These are phyloP conservation scores for Aspergillus baeticus DNA, from an alignment of 495 filamentous ascomycete genomes.

Conservation along the genomic window DNA sequence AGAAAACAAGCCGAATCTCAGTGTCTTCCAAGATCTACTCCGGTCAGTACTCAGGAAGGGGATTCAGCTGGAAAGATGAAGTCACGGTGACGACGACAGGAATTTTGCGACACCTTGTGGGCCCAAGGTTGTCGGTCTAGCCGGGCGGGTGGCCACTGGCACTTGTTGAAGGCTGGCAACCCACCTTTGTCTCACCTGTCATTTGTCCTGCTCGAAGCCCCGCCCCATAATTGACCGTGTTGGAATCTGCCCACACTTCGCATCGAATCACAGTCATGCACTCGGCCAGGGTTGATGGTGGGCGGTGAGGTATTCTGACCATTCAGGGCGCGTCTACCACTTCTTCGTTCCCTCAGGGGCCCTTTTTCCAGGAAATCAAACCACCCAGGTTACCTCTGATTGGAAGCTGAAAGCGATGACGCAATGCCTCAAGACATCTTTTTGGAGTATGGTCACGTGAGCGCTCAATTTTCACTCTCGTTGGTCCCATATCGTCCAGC, in stretches of 20 bases:
- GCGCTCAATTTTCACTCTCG: background rate
- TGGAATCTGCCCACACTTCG: conserved; percentile 7
- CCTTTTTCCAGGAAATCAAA: conserved; percentile 14
- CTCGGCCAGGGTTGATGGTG: conserved; percentile 6
- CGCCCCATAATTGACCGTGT: background rate
- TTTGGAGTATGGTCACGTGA: conserved; percentile 23
- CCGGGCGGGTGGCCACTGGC: conserved; percentile 22
- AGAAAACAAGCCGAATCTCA: background rate
- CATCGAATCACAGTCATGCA: conserved; percentile 9
- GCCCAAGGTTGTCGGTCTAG: conserved; percentile 17
- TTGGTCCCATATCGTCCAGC: conserved; percentile 5
- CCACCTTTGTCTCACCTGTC: conserved; percentile 23
- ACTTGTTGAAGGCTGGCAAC: conserved; percentile 16
- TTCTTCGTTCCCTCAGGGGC: conserved; percentile 12
- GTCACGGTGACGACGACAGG: conserved; percentile 42
- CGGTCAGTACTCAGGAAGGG: background rate
- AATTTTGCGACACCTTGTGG: conserved; percentile 19
- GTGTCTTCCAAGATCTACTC: conserved; percentile 9
- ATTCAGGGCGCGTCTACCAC: background rate
- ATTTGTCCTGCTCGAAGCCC: conserved; percentile 23
- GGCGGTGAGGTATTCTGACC: conserved; percentile 13
- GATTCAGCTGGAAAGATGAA: conserved; percentile 21
- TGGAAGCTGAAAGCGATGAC: conserved; percentile 20
- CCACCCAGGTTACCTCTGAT: conserved; percentile 15
- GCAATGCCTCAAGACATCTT: conserved; percentile 17